Evolutionary conservation across 345 rosid species (phyloP).

Genomic region (Acer negundo): DNA sequence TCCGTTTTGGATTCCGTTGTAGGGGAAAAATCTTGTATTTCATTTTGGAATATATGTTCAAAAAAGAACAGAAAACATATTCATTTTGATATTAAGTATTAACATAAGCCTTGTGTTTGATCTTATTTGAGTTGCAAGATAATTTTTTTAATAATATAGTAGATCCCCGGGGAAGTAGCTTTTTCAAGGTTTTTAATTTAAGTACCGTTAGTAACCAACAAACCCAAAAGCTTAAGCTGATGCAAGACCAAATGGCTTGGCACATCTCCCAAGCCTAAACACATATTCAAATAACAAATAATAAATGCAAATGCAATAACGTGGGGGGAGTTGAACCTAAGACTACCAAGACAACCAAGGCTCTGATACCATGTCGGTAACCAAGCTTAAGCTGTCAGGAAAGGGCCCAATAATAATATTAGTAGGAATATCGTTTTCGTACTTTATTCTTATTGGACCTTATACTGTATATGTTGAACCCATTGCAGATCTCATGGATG

Average conservation of each 20-base stretch:
- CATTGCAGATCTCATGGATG: constrained; percentile 96
- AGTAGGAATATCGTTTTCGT: constrained; percentile 12
- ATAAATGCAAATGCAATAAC: no score
- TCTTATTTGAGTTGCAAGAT: background rate
- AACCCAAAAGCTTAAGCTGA: no score
- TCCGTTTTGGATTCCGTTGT: background rate
- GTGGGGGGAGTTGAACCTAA: no score
- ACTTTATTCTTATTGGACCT: constrained; percentile 6
- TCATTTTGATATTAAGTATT: background rate
- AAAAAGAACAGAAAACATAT: background rate
- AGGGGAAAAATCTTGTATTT: constrained; percentile 2
- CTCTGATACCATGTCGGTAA: background rate
- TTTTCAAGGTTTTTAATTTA: background rate
- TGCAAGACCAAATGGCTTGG: no score
- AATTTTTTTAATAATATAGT: background rate
- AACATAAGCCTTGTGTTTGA: background rate
- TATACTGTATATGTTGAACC: constrained; percentile 11
- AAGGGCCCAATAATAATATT: background rate
- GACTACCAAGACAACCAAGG: no score
- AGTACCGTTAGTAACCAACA: no score
- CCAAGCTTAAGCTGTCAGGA: no score
- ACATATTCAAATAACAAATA: no score
- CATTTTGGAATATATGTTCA: background rate
- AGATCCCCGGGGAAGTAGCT: background rate
- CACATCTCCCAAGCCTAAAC: no score